Conservation (phyloP, 805 yeast genomes). For the Kodamaea hsintzibuensis region DNA sequence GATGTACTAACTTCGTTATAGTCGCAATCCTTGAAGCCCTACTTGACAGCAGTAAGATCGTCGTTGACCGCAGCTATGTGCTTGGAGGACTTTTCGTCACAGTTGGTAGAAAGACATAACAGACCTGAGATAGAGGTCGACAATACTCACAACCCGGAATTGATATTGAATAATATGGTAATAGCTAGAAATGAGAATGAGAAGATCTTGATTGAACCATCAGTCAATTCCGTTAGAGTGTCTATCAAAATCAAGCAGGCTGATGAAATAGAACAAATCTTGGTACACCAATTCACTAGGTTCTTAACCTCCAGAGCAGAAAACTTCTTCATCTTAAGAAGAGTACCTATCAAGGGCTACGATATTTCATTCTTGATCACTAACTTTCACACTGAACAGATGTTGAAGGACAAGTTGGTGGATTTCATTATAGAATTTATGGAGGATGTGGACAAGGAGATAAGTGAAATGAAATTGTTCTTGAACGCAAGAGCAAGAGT, state of each 20-base stretch:
- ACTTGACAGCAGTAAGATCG: conserved; percentile 87
- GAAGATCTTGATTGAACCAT: conserved; percentile 87
- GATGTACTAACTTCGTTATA: conserved; percentile 13
- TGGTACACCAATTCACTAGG: conserved; percentile 92
- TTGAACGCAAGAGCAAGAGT: conserved; percentile 97
- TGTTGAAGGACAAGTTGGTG: conserved; percentile 92
- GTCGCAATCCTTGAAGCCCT: conserved; percentile 98
- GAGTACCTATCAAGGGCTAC: conserved; percentile 87
- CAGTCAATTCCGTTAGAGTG: conserved; percentile 88
- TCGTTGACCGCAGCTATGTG: conserved; percentile 93
- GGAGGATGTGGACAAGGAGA: conserved; percentile 99
- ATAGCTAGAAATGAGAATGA: conserved; percentile 94
- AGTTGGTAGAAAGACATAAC: conserved; percentile 94
- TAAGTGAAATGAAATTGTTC: conserved; percentile 96
- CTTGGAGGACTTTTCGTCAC: conserved; percentile 91
- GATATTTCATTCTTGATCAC: conserved; percentile 93
- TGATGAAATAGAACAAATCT: conserved; percentile 92
- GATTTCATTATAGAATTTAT: conserved; percentile 97
- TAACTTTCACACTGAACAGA: conserved; percentile 90
- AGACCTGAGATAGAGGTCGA: conserved; percentile 93
- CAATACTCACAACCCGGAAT: conserved; percentile 70
- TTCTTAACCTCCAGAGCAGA: conserved; percentile 96
- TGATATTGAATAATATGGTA: conserved; percentile 82
- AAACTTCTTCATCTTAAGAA: conserved; percentile 84
- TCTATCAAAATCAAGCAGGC: conserved; percentile 94